phyloP scores from a whole-genome alignment of 768 basidiomycete species.

The Hericium erinaceus region DNA sequence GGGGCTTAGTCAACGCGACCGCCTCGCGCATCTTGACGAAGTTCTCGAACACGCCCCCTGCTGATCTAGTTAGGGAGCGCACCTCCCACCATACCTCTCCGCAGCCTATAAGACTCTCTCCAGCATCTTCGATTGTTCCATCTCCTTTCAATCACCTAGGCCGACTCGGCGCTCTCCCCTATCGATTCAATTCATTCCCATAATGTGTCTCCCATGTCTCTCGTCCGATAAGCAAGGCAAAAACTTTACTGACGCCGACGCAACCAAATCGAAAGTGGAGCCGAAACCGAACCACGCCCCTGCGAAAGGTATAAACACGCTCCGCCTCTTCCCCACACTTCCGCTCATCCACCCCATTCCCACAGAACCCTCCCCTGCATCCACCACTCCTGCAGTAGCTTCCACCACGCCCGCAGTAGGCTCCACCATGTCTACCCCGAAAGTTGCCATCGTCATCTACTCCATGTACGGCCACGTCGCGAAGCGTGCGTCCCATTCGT shows the following conservation, averaged over 20 bases:
- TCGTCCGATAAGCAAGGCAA: background rate
- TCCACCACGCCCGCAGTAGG: background rate
- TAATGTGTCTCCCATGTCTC: background rate
- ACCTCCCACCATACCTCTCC: no score
- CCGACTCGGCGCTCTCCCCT: no score
- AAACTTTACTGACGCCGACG: background rate
- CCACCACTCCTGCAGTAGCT: background rate
- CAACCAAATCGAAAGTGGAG: no score
- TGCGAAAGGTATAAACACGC: background rate
- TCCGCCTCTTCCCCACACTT: background rate
- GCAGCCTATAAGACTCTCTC: no score
- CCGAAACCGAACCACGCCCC: background rate
- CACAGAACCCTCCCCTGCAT: background rate
- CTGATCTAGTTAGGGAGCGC: no score
- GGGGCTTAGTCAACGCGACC: no score
- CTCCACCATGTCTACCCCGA: slow-evolving; percentile 29
- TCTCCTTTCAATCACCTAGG: no score
- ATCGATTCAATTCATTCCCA: no score
- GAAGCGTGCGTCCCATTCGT: slow-evolving; percentile 35
- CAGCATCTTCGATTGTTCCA: no score
- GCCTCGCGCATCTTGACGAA: no score
- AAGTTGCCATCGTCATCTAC: slow-evolving; percentile 67
- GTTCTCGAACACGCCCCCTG: no score
- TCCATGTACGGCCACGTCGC: slow-evolving; percentile 69
- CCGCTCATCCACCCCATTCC: background rate